Percentiles rank a stretch among this genome's conserved stretches.
Evolutionary conservation across 345 rosid genomes (phyloP).

Genomic region (Gynandropsis gynandra): DNA sequence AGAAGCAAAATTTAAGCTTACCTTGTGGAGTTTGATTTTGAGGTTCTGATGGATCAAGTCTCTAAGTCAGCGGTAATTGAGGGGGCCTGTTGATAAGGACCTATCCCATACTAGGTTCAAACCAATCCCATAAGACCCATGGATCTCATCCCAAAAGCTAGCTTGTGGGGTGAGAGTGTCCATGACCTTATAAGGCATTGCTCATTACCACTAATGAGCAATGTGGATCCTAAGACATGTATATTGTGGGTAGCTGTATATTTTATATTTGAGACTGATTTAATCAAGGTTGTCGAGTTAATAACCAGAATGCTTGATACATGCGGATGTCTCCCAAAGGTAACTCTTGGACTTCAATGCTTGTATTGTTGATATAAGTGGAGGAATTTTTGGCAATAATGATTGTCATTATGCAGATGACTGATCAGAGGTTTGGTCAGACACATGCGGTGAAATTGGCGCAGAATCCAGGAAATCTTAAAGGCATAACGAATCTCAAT

Average conservation of each 20-base stretch:
- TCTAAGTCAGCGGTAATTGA: slow-evolving; percentile 62
- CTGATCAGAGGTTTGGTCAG: slow-evolving; percentile 79
- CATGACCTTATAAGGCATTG: too few relatives aligned
- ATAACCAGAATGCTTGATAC: slow-evolving; percentile 72
- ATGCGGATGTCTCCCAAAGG: slow-evolving; percentile 87
- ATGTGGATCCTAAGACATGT: too few relatives aligned
- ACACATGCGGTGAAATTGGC: slow-evolving; percentile 83
- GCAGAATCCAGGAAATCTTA: slow-evolving; percentile 54
- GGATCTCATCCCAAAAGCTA: too few relatives aligned
- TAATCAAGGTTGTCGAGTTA: slow-evolving; percentile 74
- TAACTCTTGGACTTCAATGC: slow-evolving; percentile 18
- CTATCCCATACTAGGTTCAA: too few relatives aligned
- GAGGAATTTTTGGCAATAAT: slow-evolving; percentile 16
- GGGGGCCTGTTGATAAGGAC: too few relatives aligned
- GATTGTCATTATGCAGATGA: slow-evolving; percentile 45
- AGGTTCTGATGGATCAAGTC: slow-evolving; percentile 64
- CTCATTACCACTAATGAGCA: too few relatives aligned
- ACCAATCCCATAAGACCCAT: too few relatives aligned
- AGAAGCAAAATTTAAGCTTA: too few relatives aligned
- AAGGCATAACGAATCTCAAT: slow-evolving; percentile 12
- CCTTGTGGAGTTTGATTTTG: slow-evolving; percentile 66
- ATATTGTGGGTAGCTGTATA: slow-evolving; percentile 52
- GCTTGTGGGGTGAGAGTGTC: too few relatives aligned
- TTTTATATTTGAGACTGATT: not conserved
- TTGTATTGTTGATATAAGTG: slow-evolving; percentile 1